Base-by-base conservation (phyloP, 2,329 filamentous ascomycete genomes). In the Penicillium decumbens region DNA sequence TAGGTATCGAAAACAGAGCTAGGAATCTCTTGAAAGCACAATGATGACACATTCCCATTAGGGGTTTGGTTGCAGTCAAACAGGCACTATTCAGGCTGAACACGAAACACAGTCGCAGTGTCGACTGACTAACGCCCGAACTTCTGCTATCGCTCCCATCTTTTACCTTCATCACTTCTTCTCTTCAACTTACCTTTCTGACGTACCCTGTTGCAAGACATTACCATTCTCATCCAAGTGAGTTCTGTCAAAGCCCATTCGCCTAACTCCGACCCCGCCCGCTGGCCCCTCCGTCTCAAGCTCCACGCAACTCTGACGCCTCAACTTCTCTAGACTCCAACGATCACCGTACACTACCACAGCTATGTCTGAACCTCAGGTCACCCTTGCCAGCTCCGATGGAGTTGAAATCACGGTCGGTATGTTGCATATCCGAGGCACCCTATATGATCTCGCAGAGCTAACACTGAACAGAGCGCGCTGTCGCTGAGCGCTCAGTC, bases 401-500 rank as follows among this genome's bases (percentile, higher is more conserved):
- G 69, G 70, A 45, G 72, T 72, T 40, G 67, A 73, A 28, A 72
- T 80, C 52, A 57, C 63, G 10, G 75, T 81, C 57, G 77, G 78
- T 80, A 72, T 62, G 77, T 70, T 41, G 10, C 8, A 24, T 6
- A 4, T n/a, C 13, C 18, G 12, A 7, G 10, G 20, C 7, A 4
- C 13, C 29, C 18, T 7, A 24, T 7, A 15, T 15, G 10, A 9
- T 33, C 4, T 10, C 25, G 9, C 33, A 23, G 3, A 27, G 20
- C 39, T 50, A 35, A 45, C 41, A 38, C 25, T 46, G 72, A 30
- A 43, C 54, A 88, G 90, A 95, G 57, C 88, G 89, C 57, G 78
- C 82, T 32, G 88, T 97, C 53, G 89, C 88, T 37, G 89, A 95
- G 77, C 88, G 92, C 59, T 95, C 89, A 3, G 83, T 96, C 65